A percentile compares a stretch with the other conserved stretches of the same genome.
Evolutionary conservation across 768 basidiomycete genomes (phyloP).

Genomic region (Lepiota venenata): DNA sequence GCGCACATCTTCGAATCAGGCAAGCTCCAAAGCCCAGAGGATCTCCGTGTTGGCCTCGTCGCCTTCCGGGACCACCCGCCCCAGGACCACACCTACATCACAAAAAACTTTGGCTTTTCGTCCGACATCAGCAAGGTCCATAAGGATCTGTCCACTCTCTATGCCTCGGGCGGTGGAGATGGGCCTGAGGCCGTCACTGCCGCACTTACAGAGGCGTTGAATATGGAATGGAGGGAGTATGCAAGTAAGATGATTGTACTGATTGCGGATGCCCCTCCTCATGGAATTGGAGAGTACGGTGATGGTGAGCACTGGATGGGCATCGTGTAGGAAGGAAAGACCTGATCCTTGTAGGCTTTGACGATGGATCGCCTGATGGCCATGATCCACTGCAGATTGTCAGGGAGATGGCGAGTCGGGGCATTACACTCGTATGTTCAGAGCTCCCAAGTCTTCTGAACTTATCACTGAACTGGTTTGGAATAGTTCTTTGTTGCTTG

Average conservation of each 20-base stretch:
- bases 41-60: conserved; percentile 87
- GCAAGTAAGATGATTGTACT: conserved; percentile 96
- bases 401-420: conserved; percentile 84
- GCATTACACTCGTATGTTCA: conserved; percentile 82
- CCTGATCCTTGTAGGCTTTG: conserved; percentile 59
- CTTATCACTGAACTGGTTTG: conserved; percentile 11
- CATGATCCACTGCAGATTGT: conserved; percentile 86
- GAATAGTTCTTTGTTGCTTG: conserved; percentile 97
- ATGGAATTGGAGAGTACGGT: conserved; percentile 96
- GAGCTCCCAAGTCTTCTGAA: background rate
- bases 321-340: too few species aligned
- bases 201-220: conserved; percentile 79
- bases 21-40: conserved; percentile 81
- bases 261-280: conserved; percentile 96
- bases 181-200: conserved; percentile 98
- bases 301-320: conserved; percentile 59
- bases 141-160: conserved; percentile 75
- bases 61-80: conserved; percentile 97
- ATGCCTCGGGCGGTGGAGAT: conserved; percentile 90
- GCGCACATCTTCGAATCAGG: conserved; percentile 94
- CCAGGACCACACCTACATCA: conserved; percentile 93
- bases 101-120: conserved; percentile 92
- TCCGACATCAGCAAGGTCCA: conserved; percentile 89
- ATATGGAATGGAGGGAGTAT: conserved; percentile 85
- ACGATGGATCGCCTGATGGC: conserved; percentile 92